These are phyloP conservation scores for Gracilariopsis chorda DNA, from an alignment of 23 red algal species.

Conservation along the genomic window DNA sequence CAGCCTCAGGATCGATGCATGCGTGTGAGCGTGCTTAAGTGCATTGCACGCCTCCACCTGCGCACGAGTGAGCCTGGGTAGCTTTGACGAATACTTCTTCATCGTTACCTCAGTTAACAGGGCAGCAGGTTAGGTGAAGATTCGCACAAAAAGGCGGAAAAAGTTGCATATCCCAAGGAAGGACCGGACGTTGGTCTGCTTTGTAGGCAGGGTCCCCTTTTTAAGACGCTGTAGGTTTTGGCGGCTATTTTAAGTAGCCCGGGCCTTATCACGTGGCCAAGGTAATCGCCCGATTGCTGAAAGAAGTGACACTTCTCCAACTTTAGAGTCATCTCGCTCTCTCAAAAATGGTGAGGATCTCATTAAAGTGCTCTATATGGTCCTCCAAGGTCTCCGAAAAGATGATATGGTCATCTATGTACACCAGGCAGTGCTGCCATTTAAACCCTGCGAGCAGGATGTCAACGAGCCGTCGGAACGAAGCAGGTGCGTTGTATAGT, in stretches of 20 bases:
- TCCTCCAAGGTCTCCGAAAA: no score
- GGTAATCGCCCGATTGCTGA: background rate
- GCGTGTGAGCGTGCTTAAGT: no score
- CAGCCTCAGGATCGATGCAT: no score
- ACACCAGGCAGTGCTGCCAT: no score
- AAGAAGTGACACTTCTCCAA: constrained; percentile 18
- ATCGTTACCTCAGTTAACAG: background rate
- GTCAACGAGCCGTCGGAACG: no score
- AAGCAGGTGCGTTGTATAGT: no score
- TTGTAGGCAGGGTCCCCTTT: background rate
- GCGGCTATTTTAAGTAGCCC: background rate
- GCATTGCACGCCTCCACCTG: no score
- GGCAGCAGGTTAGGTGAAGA: background rate
- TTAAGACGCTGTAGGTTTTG: background rate
- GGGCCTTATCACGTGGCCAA: constrained; percentile 11
- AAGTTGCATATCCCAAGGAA: constrained; percentile 9
- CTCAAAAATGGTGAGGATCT: no score
- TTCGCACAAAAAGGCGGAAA: constrained; percentile 24
- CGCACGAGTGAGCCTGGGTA: no score
- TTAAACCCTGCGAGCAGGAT: no score
- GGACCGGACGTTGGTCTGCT: background rate
- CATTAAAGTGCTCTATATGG: no score
- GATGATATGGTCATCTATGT: no score
- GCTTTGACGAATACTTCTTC: background rate
- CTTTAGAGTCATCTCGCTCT: background rate